phyloP scores from a whole-genome alignment of 2,329 filamentous ascomycete species.

The Apiospora sp. region DNA sequence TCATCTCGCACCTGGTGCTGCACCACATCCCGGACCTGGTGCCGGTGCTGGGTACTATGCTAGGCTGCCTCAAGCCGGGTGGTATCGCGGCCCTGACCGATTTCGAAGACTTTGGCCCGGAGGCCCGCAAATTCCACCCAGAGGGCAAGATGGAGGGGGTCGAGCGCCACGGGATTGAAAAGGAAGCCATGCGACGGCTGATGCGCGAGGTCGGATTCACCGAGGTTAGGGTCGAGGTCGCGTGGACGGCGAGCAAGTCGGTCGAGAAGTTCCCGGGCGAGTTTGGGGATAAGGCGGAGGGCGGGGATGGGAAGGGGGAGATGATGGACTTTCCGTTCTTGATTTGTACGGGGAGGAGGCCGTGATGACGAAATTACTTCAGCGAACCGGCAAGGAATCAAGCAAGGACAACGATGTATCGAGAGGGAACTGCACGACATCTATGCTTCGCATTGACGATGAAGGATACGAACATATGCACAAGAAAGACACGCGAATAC shows the following conservation, averaged over 20 bases:
- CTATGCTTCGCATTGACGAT: neutral
- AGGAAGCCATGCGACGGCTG: neutral
- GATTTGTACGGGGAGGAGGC: conserved; percentile 10
- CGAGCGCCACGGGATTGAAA: conserved; percentile 59
- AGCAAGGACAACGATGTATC: neutral
- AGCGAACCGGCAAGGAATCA: neutral
- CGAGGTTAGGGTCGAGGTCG: conserved; percentile 19
- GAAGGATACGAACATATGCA: neutral
- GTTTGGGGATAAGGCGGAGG: neutral
- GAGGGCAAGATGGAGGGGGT: conserved; percentile 60
- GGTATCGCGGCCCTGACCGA: conserved; percentile 62
- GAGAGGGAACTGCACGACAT: neutral
- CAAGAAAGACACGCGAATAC: neutral
- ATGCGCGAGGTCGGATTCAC: conserved; percentile 18
- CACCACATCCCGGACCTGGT: conserved; percentile 24
- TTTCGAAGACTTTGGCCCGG: conserved; percentile 63
- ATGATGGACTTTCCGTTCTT: conserved; percentile 20
- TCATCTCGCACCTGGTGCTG: conserved; percentile 59
- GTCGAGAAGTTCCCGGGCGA: conserved; percentile 20
- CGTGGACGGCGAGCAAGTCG: neutral
- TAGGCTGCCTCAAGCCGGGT: conserved; percentile 54
- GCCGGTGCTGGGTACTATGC: conserved; percentile 41
- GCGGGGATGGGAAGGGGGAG: neutral
- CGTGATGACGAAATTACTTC: neutral
- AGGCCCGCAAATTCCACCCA: conserved; percentile 60